Conservation (phyloP, 352 stramenopile genomes). For the Globisporangium canariense region DNA sequence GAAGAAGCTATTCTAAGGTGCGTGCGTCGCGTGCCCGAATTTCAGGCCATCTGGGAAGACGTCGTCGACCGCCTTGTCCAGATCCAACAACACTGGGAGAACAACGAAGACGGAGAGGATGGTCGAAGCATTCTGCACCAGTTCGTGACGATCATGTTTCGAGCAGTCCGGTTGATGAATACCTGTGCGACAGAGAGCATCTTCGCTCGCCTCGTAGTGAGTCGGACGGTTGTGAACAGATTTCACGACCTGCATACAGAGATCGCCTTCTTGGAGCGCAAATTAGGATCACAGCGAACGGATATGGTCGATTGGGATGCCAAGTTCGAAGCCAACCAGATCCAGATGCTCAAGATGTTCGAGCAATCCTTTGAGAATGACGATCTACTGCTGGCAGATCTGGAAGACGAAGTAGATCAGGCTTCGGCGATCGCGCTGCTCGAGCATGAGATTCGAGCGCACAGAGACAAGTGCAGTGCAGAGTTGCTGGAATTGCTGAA, state of each 20-base stretch:
- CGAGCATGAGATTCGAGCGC: background rate
- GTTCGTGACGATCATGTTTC: background rate
- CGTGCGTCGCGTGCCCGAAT: background rate
- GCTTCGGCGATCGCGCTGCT: background rate
- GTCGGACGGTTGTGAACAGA: background rate
- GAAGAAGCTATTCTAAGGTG: background rate
- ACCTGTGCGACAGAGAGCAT: background rate
- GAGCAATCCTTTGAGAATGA: background rate
- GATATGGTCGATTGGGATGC: background rate
- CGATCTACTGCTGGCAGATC: background rate
- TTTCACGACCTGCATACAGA: conserved; percentile 1
- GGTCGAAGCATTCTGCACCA: no score
- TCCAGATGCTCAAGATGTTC: background rate
- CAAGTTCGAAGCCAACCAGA: background rate
- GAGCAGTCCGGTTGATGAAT: background rate
- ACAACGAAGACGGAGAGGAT: background rate
- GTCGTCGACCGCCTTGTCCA: background rate
- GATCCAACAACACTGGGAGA: background rate
- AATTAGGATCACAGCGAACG: background rate
- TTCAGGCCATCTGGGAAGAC: background rate
- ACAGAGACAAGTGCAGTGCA: conserved; percentile 1
- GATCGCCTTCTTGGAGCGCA: background rate
- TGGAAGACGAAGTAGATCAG: background rate
- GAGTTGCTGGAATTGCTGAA: background rate
- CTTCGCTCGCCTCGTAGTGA: background rate